Base-by-base conservation (phyloP, 768 basidiomycete genomes). In the Lactarius indigo region DNA sequence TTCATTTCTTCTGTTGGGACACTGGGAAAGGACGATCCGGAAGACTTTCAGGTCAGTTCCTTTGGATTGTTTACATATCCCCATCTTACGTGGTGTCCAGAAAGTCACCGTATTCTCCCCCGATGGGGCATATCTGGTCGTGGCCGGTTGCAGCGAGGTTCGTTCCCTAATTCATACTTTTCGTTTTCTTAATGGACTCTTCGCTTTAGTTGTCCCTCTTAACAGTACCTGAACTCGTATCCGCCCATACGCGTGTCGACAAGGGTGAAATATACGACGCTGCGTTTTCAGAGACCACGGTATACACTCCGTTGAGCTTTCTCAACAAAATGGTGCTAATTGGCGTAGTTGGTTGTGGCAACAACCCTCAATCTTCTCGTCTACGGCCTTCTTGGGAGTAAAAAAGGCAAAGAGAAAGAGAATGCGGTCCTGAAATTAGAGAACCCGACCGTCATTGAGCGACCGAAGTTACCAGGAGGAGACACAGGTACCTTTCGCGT, bases 71-170 rank as follows among this genome's bases (percentile, higher is more conserved):
- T 18, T 13, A 12, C 5, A 31, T n/a, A 30, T 57, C 18, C 56
- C 30, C 28, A n/a, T 59, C 66, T 66, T 13, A 73, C 64, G 67
- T 62, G 71, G 59, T 52, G 30, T 44, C n/a, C 61, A 97, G 96
- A 96, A 92, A 87, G 88, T 95, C 28, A 95, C 94, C 1, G 83
- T 86, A 2, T 78, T 98, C 63, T 94, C 94, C 47, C 87, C 87
- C 7, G 82, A 88, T 70, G 82, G 84, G 28, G 80, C 77, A 30
- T 75, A 89, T 47, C 74, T 96, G 6, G 89, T 86, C 5, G 84
- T 88, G 41, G 92, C 87, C 28, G 93, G 94, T 4, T 83, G 84
- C 67, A 85, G 85, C 72, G 83, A 88, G 73, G 92, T 94, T 72
- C 69, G 82, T 71, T 47, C 15, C 47, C 18, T 26, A n/a, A 2